Evolutionary conservation across 306 rosid species (phyloP).

Genomic region (Citrullus amarus): DNA sequence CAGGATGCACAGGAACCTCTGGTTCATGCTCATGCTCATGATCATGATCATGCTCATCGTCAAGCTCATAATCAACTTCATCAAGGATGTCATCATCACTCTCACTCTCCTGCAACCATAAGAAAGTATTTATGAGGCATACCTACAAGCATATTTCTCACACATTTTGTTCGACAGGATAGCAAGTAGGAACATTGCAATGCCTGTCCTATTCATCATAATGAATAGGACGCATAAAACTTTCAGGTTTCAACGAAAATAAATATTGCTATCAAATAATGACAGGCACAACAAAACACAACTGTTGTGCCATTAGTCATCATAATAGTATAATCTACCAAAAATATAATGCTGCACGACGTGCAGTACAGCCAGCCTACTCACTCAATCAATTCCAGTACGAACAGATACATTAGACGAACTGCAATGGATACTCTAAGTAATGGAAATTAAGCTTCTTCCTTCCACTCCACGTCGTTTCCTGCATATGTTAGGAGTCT

Average conservation of each 20-base stretch:
- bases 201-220: not conserved
- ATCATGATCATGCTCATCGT: conserved; percentile 81
- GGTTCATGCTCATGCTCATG: conserved; percentile 46
- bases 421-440: not conserved
- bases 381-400: not conserved
- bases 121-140: not conserved
- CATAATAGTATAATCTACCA: not conserved
- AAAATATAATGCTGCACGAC: not conserved
- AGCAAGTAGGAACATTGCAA: not conserved
- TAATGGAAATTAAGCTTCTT: not conserved
- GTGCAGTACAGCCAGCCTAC: not conserved
- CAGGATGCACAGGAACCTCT: conserved; percentile 35
- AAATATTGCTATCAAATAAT: not conserved
- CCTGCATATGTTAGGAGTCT: not conserved
- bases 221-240: not conserved
- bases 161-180: not conserved
- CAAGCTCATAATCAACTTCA: conserved; percentile 79
- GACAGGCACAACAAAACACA: not conserved
- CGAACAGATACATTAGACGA: not conserved
- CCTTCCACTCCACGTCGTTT: not conserved
- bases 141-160: not conserved
- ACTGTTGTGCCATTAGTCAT: too few relatives aligned
- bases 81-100: conserved; percentile 83
- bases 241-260: not conserved
- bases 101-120: conserved; percentile 52